Evolutionary conservation across 78 protist genomes (phyloP).

Genomic region (Polysphondylium violaceum): DNA sequence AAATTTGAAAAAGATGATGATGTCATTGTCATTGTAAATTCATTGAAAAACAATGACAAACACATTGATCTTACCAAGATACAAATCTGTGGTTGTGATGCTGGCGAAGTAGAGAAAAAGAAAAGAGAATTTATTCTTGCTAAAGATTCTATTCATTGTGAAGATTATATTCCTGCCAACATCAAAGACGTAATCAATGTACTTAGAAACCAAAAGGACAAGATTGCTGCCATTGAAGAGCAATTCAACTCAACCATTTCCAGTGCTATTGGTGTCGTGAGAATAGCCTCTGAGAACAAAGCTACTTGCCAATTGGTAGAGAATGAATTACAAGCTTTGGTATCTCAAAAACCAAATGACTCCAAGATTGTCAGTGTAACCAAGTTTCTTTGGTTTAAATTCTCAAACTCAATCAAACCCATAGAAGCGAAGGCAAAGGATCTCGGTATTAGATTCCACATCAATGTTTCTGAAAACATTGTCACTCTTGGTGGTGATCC

Average conservation of each 20-base stretch:
- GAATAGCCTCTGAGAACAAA: neutral
- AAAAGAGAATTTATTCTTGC: neutral
- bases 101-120: neutral
- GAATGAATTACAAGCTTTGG: neutral
- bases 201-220: neutral
- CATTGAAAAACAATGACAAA: neutral
- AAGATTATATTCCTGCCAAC: neutral
- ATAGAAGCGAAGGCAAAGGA: neutral
- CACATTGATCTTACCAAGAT: neutral
- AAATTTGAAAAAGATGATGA: neutral
- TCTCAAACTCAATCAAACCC: neutral
- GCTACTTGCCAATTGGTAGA: neutral
- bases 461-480: neutral
- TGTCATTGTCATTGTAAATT: neutral
- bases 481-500: constrained; percentile 8
- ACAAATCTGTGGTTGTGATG: neutral
- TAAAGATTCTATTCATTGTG: neutral
- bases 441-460: neutral
- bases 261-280: neutral
- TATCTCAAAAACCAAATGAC: neutral
- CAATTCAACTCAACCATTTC: neutral
- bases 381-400: neutral
- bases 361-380: neutral
- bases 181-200: neutral
- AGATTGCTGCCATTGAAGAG: neutral